Percentiles rank a stretch among this genome's conserved stretches.
Conservation (phyloP, 805 yeast genomes). For the Barnettozyma pratensis region DNA sequence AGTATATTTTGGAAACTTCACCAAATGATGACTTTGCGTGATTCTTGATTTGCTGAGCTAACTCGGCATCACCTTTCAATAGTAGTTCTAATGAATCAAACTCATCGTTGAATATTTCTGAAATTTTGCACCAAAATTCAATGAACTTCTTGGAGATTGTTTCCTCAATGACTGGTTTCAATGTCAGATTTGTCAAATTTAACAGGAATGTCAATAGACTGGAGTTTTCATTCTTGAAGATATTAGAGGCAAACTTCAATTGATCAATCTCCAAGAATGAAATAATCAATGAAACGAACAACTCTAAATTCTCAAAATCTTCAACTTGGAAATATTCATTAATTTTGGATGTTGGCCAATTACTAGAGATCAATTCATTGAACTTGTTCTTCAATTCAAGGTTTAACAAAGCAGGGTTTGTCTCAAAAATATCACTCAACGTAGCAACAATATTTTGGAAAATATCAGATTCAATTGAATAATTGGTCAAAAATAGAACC, state of each 20-base stretch:
- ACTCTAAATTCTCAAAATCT: constrained; percentile 34
- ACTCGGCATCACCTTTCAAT: constrained; percentile 30
- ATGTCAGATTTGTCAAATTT: constrained; percentile 50
- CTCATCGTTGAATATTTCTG: constrained; percentile 51
- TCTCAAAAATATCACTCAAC: constrained; percentile 24
- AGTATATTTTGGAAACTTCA: constrained; percentile 55
- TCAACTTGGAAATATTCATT: constrained; percentile 27
- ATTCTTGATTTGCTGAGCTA: constrained; percentile 24
- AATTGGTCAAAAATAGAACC: constrained; percentile 9
- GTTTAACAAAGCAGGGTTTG: constrained; percentile 21
- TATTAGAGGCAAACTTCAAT: constrained; percentile 34
- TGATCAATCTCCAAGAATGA: constrained; percentile 44
- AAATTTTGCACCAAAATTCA: constrained; percentile 65
- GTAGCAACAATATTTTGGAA: constrained; percentile 12
- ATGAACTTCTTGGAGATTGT: constrained; percentile 47
- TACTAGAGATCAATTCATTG: constrained; percentile 32
- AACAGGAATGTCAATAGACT: constrained; percentile 44
- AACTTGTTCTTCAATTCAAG: constrained; percentile 15
- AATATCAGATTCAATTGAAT: constrained; percentile 9
- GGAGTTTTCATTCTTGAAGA: constrained; percentile 32
- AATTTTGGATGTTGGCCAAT: constrained; percentile 42
- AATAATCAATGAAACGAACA: constrained; percentile 41
- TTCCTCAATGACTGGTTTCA: constrained; percentile 57
- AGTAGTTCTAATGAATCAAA: constrained; percentile 30
- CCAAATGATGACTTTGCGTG: constrained; percentile 38